Conservation (phyloP, 371 early-diverging fungal species). For the Homolaphlyctis polyrhiza region DNA sequence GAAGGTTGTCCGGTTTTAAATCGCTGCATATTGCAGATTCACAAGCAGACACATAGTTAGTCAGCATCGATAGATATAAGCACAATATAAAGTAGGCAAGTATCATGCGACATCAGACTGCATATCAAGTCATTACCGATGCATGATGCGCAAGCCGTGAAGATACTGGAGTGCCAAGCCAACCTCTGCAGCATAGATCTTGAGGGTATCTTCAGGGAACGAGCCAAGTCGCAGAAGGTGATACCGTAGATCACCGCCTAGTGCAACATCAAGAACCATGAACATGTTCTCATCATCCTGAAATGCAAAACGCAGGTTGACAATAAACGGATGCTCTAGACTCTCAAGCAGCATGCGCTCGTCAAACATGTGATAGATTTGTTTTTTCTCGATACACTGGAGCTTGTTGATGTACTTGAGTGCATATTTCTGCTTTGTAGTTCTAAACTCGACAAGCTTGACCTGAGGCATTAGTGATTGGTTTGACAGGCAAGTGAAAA, state of each 20-base stretch:
- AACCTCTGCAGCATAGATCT: slow-evolving; percentile 42
- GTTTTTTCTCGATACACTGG: slow-evolving; percentile 46
- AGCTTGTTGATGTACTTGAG: slow-evolving; percentile 55
- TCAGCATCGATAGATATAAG: not conserved
- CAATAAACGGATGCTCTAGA: slow-evolving; percentile 44
- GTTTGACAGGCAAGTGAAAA: no score
- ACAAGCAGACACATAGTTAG: not conserved
- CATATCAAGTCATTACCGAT: slow-evolving; percentile 36
- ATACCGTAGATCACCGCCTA: slow-evolving; percentile 48
- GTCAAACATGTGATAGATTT: slow-evolving; percentile 45
- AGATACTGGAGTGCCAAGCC: not conserved
- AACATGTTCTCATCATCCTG: slow-evolving; percentile 53
- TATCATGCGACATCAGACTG: not conserved
- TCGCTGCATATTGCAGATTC: not conserved
- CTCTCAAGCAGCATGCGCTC: slow-evolving; percentile 47
- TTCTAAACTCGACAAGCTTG: slow-evolving; percentile 30
- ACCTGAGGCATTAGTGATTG: no score
- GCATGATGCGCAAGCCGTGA: slow-evolving; percentile 49
- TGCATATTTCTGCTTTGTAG: slow-evolving; percentile 34
- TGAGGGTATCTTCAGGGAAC: slow-evolving; percentile 66
- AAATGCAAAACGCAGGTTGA: slow-evolving; percentile 52
- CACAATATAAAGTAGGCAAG: not conserved
- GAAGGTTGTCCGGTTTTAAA: slow-evolving; percentile 25
- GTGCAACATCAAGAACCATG: slow-evolving; percentile 47
- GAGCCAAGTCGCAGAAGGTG: slow-evolving; percentile 34